These are phyloP conservation scores for Pleodorina starrii DNA, from an alignment of 139 green algal species.

Conservation along the genomic window DNA sequence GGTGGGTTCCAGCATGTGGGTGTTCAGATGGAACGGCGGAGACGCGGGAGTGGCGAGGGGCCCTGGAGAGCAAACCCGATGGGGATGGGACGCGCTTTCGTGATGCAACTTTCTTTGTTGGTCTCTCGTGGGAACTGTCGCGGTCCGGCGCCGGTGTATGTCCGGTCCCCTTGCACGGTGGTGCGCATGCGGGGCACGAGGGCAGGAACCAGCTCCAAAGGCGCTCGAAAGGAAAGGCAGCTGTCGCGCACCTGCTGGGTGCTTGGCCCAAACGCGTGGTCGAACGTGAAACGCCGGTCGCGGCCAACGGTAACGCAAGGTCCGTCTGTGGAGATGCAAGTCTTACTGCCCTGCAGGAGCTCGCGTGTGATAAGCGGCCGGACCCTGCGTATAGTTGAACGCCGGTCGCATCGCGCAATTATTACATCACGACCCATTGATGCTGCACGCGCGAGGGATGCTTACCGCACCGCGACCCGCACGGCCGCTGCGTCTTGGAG, in stretches of 20 bases:
- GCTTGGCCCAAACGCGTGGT: constrained; percentile 50
- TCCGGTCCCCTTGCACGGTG: too few species aligned
- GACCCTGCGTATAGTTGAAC: constrained; percentile 28
- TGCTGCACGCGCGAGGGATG: not conserved
- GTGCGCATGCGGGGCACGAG: too few species aligned
- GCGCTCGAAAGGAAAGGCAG: too few species aligned
- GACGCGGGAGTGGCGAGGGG: too few species aligned
- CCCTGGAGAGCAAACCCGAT: too few species aligned
- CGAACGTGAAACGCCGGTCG: constrained; percentile 58
- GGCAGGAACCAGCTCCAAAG: too few species aligned
- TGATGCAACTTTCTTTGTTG: too few species aligned
- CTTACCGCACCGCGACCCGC: constrained; percentile 29
- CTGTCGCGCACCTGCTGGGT: constrained; percentile 39
- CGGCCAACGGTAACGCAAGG: constrained; percentile 34
- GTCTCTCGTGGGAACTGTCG: too few species aligned
- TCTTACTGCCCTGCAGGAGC: constrained; percentile 37
- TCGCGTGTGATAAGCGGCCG: constrained; percentile 43
- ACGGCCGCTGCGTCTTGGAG: constrained; percentile 14
- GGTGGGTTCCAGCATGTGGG: too few species aligned
- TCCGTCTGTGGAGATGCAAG: constrained; percentile 40
- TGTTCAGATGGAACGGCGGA: too few species aligned
- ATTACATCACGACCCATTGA: not conserved
- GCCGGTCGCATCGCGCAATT: not conserved
- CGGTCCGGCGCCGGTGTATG: too few species aligned
- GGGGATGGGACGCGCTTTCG: too few species aligned